Conservation (phyloP, 164 flowering plant genomes). For the Vitis labrusca region DNA sequence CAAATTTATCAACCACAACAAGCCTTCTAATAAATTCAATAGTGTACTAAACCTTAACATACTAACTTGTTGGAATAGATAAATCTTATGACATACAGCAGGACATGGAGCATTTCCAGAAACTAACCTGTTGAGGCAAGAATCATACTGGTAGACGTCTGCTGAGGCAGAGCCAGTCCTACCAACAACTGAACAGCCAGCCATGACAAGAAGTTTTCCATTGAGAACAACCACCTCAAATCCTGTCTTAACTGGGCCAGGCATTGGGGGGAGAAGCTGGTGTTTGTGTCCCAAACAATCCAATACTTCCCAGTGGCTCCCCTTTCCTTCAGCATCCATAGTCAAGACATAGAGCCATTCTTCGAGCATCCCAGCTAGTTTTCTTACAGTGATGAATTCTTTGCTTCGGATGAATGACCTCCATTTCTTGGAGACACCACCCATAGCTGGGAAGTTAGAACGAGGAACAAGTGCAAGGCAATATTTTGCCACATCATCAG, state of each 20-base stretch:
- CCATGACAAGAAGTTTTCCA: constrained; percentile 87
- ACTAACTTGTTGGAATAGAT: too few species aligned
- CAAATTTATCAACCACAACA: background rate
- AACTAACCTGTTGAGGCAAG: constrained; percentile 83
- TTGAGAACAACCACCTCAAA: constrained; percentile 73
- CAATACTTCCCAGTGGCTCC: constrained; percentile 85
- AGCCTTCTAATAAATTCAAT: background rate
- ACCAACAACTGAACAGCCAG: constrained; percentile 53
- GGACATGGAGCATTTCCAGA: background rate
- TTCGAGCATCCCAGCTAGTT: constrained; percentile 69
- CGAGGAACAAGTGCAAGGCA: constrained; percentile 97
- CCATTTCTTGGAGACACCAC: constrained; percentile 80
- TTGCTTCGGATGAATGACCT: constrained; percentile 75
- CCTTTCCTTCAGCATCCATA: constrained; percentile 55
- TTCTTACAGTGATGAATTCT: constrained; percentile 73
- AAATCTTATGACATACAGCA: background rate
- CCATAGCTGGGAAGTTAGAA: constrained; percentile 69
- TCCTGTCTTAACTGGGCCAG: constrained; percentile 67
- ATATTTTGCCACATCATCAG: constrained; percentile 88
- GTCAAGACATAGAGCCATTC: constrained; percentile 90
- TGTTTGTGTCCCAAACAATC: constrained; percentile 54
- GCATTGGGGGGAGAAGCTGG: constrained; percentile 68
- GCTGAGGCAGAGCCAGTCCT: constrained; percentile 53
- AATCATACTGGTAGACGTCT: constrained; percentile 84
- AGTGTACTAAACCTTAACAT: background rate